These are phyloP conservation scores for Glomus cerebriforme DNA, from an alignment of 192 early-diverging fungal species.

Conservation along the genomic window DNA sequence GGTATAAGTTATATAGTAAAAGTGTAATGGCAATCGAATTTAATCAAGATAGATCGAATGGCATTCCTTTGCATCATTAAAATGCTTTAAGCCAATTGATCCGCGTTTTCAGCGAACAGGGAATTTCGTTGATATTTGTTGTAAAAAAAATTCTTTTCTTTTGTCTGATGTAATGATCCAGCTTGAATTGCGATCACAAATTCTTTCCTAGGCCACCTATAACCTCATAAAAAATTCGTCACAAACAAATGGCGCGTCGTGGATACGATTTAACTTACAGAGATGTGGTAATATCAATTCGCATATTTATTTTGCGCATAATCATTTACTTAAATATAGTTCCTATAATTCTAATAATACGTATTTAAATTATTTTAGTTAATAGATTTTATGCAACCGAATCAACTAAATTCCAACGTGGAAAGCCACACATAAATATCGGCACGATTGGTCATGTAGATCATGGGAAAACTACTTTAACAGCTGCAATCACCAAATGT, in stretches of 20 bases:
- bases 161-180: not conserved
- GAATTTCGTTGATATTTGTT: slow-evolving; percentile 5
- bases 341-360: not conserved
- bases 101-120: not conserved
- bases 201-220: not conserved
- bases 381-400: slow-evolving; percentile 43
- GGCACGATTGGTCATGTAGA: slow-evolving; percentile 99
- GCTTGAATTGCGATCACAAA: not conserved
- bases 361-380: not conserved
- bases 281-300: not conserved
- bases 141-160: not conserved
- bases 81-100: not conserved
- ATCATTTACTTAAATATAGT: not conserved
- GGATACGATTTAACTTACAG: not conserved
- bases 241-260: not conserved
- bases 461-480: slow-evolving; percentile 98
- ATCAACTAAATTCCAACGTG: slow-evolving; percentile 67
- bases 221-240: not conserved
- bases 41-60: no score
- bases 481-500: slow-evolving; percentile 98
- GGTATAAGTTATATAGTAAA: not conserved
- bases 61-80: not conserved
- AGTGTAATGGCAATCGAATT: no score
- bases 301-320: not conserved
- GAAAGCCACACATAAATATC: slow-evolving; percentile 98